Conservation (phyloP, 2,329 filamentous ascomycete genomes). For the Alternaria ventricosa region DNA sequence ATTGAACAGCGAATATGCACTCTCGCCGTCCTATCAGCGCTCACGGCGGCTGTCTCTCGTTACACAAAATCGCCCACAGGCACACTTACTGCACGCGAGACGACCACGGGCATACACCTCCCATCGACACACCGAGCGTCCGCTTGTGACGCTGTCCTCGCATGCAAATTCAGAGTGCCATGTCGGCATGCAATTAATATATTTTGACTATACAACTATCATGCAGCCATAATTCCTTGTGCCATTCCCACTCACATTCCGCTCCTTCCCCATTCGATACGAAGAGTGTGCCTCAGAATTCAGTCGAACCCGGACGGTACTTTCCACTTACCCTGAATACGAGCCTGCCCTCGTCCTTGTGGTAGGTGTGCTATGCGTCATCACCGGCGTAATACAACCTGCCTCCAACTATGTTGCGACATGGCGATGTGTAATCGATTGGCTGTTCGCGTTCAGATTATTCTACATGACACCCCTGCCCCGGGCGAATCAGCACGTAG, state of each 20-base stretch:
- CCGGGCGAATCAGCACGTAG: conserved; percentile 10
- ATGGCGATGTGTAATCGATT: conserved; percentile 7
- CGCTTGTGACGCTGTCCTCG: neutral
- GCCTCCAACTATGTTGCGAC: neutral
- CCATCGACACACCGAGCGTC: neutral
- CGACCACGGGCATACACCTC: neutral
- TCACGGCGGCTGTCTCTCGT: neutral
- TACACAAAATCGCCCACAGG: conserved; percentile 4
- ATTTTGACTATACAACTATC: conserved; percentile 1
- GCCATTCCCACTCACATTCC: neutral
- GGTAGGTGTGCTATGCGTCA: conserved; percentile 13
- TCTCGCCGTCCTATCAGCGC: conserved; percentile 7
- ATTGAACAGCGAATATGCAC: conserved; percentile 1
- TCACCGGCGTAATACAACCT: conserved; percentile 18
- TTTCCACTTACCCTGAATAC: conserved; percentile 14
- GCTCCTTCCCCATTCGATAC: conserved; percentile 8
- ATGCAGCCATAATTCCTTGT: conserved; percentile 3
- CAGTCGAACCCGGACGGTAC: conserved; percentile 2
- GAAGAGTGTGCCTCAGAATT: conserved; percentile 4
- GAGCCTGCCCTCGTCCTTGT: conserved; percentile 2
- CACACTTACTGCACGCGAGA: conserved; percentile 9
- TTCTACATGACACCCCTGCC: conserved; percentile 12
- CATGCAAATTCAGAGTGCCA: neutral
- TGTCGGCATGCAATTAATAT: neutral
- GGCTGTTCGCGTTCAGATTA: conserved; percentile 4